Base-by-base conservation (phyloP, 208 protist genomes). In the Leishmania aethiopica region DNA sequence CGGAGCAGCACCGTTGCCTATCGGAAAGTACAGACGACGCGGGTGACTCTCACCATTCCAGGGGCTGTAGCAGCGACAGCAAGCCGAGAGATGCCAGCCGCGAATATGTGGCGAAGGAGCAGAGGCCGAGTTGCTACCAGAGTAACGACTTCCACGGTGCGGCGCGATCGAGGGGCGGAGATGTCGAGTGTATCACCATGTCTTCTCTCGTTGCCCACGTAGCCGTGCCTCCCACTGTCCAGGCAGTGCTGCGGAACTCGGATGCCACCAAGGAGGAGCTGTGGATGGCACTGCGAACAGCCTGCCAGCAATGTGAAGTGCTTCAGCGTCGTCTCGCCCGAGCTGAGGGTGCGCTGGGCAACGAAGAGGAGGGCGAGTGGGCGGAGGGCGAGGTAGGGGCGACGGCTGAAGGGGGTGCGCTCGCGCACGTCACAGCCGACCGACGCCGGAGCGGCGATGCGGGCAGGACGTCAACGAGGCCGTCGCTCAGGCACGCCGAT, bases 261-360 rank as follows among this genome's bases (percentile, higher is more conserved):
- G n/a, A 57, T 4, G 81, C 84, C 35, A 82, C 80, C 19, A 79
- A 80, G 25, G 73, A 59, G 35, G 80, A 88, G 76, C 69, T 88
- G 51, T 73, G 80, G 77, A n/a, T 47, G 45, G 79, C 84, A 17
- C 59, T 88, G 64, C 72, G 74, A 19, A 64, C 75, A 49, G 75
- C 74, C 59, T 87, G 80, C 53, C 67, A 81, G 79, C 69, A 75
- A 57, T 76, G 66, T 77, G 75, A 32, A 42, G 51, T 77, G 6
- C 76, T 77, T 55, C 76, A 85, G 81, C 77, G 71, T 37, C 81
- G 81, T 35, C 81, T 80, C 32, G 66, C 75, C 4, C 55, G 67
- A 32, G 37, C 53, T 17, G 53, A 80, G 55, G 67, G 60, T 7
- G 32, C 55, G 25, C 69, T 74, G 22, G 45, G 37, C 11, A 53